These are phyloP conservation scores for Spatholobus suberectus DNA, from an alignment of 306 rosid genomes.

Conservation along the genomic window DNA sequence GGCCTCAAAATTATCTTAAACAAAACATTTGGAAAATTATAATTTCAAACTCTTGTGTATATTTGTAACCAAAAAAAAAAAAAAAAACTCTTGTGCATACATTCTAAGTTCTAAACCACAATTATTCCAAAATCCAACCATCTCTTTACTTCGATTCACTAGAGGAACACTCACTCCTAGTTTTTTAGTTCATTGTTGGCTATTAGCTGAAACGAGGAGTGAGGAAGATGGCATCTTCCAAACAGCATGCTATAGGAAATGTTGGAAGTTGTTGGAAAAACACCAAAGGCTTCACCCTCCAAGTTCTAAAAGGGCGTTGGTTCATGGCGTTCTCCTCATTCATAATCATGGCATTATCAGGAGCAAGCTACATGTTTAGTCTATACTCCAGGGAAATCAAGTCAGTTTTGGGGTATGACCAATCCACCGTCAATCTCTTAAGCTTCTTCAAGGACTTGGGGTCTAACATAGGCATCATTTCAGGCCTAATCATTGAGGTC, in stretches of 20 bases:
- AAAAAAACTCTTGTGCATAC: too few species aligned
- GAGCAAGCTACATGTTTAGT: slow-evolving; percentile 57
- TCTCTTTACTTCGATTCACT: too few species aligned
- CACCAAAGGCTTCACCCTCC: slow-evolving; percentile 21
- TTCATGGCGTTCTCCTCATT: slow-evolving; percentile 53
- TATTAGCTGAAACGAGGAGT: not conserved
- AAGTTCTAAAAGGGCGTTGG: slow-evolving; percentile 46
- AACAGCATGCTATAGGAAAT: not conserved
- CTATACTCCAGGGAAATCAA: slow-evolving; percentile 51
- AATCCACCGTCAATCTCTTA: slow-evolving; percentile 46
- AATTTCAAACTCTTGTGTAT: not conserved
- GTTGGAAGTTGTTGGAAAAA: not conserved
- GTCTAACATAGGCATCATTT: slow-evolving; percentile 43
- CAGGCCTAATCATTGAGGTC: slow-evolving; percentile 46
- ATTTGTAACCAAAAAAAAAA: too few species aligned
- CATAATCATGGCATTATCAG: slow-evolving; percentile 48
- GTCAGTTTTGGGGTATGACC: slow-evolving; percentile 48
- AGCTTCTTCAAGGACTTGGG: slow-evolving; percentile 53
- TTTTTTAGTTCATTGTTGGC: too few species aligned
- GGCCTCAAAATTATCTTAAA: not conserved
- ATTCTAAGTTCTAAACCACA: too few species aligned
- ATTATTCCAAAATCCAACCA: too few species aligned
- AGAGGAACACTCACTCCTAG: too few species aligned
- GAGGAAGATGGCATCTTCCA: slow-evolving; percentile 19
- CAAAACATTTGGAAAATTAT: not conserved